These are phyloP conservation scores for Nepenthes mirabilis DNA, from an alignment of 148 eudicot genomes.

Conservation along the genomic window DNA sequence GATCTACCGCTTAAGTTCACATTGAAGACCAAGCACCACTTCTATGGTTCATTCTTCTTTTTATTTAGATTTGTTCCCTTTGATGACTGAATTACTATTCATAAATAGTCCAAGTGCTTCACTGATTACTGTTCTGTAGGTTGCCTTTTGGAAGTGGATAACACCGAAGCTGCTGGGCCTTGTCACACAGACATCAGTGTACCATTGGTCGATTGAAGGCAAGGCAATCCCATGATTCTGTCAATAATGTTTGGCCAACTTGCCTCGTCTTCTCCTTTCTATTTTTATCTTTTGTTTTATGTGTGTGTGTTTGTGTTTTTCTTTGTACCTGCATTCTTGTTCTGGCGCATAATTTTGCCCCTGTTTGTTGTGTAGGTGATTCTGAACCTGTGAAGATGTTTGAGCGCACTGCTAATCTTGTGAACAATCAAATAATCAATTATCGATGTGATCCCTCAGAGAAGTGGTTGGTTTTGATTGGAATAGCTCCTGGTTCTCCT, in stretches of 20 bases:
- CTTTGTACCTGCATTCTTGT: neutral
- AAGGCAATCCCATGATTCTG: neutral
- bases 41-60: neutral
- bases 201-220: slow-evolving; percentile 99
- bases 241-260: too few relatives aligned
- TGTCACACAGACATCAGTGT: slow-evolving; percentile 85
- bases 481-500: slow-evolving; percentile 64
- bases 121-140: slow-evolving; percentile 25
- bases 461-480: slow-evolving; percentile 73
- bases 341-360: neutral
- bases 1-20: too few relatives aligned
- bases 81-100: neutral
- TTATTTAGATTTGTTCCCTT: neutral
- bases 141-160: slow-evolving; percentile 98
- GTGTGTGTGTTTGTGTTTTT: neutral
- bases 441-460: slow-evolving; percentile 67
- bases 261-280: neutral
- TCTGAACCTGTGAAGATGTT: slow-evolving; percentile 65
- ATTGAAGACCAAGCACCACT: too few relatives aligned
- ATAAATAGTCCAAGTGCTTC: neutral
- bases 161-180: slow-evolving; percentile 77
- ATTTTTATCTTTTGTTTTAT: neutral
- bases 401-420: slow-evolving; percentile 64
- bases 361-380: slow-evolving; percentile 29
- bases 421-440: slow-evolving; percentile 65